phyloP scores from a whole-genome alignment of 768 basidiomycete genomes.

The Sporobolomyces phaffii region DNA sequence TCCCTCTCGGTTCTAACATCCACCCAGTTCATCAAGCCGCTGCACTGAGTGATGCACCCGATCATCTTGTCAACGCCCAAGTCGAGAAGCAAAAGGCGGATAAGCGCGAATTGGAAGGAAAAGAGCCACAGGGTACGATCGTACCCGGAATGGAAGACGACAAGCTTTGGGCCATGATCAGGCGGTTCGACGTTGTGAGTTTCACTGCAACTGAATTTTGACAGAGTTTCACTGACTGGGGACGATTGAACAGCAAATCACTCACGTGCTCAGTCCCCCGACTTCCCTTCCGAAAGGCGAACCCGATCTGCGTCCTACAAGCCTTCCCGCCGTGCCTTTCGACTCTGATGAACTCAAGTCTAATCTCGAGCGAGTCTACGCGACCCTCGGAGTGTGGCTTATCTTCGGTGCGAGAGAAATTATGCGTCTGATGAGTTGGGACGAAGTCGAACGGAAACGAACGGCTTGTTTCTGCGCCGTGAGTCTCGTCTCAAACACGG shows the following conservation, averaged over 20 bases:
- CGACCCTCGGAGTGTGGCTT: slow-evolving; percentile 45
- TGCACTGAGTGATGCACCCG: slow-evolving; percentile 43
- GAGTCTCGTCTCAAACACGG: neutral
- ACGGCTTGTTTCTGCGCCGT: slow-evolving; percentile 44
- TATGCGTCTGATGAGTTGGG: slow-evolving; percentile 47
- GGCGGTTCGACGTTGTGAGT: slow-evolving; percentile 47
- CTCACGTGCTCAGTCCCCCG: slow-evolving; percentile 48
- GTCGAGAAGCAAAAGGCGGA: slow-evolving; percentile 49
- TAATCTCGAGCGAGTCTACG: slow-evolving; percentile 48
- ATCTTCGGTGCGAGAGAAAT: slow-evolving; percentile 45
- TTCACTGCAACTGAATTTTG: too few species aligned
- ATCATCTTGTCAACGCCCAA: slow-evolving; percentile 44
- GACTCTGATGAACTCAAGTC: slow-evolving; percentile 47
- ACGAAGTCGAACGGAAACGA: slow-evolving; percentile 44
- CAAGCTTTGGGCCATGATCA: slow-evolving; percentile 46
- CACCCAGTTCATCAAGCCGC: slow-evolving; percentile 45
- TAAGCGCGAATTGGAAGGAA: slow-evolving; percentile 42
- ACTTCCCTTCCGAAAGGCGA: slow-evolving; percentile 45
- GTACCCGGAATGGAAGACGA: slow-evolving; percentile 49
- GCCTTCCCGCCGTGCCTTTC: slow-evolving; percentile 48
- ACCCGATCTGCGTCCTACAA: slow-evolving; percentile 48
- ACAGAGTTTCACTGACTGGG: neutral
- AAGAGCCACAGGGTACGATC: slow-evolving; percentile 44
- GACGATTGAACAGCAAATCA: slow-evolving; percentile 47
- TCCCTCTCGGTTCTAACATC: slow-evolving; percentile 45